Evolutionary conservation across 805 yeast species (phyloP).

Genomic region (Saccharomycopsis oosterbeekiorum): DNA sequence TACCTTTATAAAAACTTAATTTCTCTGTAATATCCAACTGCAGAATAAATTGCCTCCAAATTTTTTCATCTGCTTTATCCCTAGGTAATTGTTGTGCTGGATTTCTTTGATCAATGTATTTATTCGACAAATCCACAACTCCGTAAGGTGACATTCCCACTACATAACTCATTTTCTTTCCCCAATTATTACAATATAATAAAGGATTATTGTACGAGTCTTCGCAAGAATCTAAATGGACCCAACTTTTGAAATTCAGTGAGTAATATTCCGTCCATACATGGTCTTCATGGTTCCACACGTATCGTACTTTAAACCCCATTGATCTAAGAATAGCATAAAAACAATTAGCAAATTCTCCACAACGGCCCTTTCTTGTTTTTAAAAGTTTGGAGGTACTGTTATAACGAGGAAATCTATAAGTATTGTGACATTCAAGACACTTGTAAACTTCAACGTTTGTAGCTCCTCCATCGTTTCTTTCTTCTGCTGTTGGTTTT

Average conservation of each 20-base stretch:
- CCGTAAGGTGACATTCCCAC: constrained; percentile 59
- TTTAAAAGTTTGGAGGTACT: constrained; percentile 52
- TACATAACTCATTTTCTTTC: constrained; percentile 84
- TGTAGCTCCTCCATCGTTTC: constrained; percentile 39
- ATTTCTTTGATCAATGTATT: constrained; percentile 43
- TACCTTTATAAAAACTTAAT: constrained; percentile 23
- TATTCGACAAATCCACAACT: constrained; percentile 55
- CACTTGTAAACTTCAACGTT: constrained; percentile 60
- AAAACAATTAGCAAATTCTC: constrained; percentile 91
- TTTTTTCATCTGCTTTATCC: constrained; percentile 31
- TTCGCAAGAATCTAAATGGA: constrained; percentile 86
- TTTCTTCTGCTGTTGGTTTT: constrained; percentile 38
- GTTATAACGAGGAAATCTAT: constrained; percentile 71
- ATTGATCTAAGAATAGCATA: constrained; percentile 54
- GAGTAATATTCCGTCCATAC: constrained; percentile 94
- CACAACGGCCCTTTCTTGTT: constrained; percentile 74
- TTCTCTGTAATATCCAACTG: constrained; percentile 27
- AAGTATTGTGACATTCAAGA: constrained; percentile 32
- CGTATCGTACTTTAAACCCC: constrained; percentile 43
- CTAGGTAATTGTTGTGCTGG: constrained; percentile 35
- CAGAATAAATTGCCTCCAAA: constrained; percentile 30
- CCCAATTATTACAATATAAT: constrained; percentile 80
- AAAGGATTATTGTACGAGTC: constrained; percentile 74
- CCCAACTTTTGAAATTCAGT: constrained; percentile 51
- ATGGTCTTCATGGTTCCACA: constrained; percentile 90